phyloP scores from a whole-genome alignment of 1,284 basidiomycete species.

The Earliella scabrosa region DNA sequence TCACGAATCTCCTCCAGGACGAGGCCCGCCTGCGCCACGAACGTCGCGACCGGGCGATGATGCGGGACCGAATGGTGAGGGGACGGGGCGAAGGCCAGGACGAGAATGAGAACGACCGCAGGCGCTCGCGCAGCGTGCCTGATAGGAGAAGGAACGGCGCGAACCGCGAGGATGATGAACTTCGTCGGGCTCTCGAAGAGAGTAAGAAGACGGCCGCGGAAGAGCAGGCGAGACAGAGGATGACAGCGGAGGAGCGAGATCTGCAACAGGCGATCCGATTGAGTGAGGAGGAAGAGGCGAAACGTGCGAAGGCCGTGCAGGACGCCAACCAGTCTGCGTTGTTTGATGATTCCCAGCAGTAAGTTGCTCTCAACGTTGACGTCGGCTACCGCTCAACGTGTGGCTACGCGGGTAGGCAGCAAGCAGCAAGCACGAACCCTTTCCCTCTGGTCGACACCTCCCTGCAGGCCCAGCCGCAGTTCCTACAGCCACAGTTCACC shows the following conservation, averaged over 20 bases:
- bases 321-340: slow-evolving; percentile 77
- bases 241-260: slow-evolving; percentile 77
- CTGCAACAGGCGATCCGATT: slow-evolving; percentile 78
- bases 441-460: slow-evolving; percentile 74
- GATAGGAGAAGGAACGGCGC: slow-evolving; percentile 30
- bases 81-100: slow-evolving; percentile 52
- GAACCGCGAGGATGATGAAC: slow-evolving; percentile 79
- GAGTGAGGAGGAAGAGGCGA: slow-evolving; percentile 88
- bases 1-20: slow-evolving; percentile 95
- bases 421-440: slow-evolving; percentile 45
- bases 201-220: slow-evolving; percentile 81
- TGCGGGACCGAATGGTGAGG: slow-evolving; percentile 93
- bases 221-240: slow-evolving; percentile 61
- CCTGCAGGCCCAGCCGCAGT: slow-evolving; percentile 46
- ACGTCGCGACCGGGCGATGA: slow-evolving; percentile 82
- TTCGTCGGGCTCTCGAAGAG: slow-evolving; percentile 84
- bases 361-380: slow-evolving; percentile 48
- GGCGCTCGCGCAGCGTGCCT: slow-evolving; percentile 45
- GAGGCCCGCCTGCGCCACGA: slow-evolving; percentile 87
- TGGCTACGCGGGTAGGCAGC: slow-evolving; percentile 8
- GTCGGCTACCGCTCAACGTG: background rate
- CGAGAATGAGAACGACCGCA: slow-evolving; percentile 53
- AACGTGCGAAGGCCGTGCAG: slow-evolving; percentile 70
- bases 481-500: slow-evolving; percentile 74
- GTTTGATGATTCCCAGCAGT: slow-evolving; percentile 85